These are phyloP conservation scores for Calvatia gigantea DNA, from an alignment of 768 basidiomycete species.

Conservation along the genomic window DNA sequence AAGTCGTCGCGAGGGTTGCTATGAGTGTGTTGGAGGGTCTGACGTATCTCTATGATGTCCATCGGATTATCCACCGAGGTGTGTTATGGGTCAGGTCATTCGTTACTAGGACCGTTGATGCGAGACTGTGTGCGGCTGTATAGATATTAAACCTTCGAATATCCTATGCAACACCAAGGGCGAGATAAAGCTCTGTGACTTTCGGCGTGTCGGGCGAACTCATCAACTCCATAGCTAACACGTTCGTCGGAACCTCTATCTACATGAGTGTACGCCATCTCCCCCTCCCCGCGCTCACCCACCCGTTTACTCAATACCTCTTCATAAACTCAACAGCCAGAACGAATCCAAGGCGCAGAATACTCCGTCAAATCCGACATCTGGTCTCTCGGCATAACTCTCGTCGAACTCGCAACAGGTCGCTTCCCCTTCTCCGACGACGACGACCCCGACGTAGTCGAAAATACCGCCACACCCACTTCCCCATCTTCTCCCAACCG, in stretches of 20 bases:
- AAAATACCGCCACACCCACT: neutral
- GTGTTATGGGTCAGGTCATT: conserved; percentile 19
- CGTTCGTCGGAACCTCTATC: conserved; percentile 97
- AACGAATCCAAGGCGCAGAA: conserved; percentile 97
- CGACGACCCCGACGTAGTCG: conserved; percentile 16
- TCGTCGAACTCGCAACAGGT: conserved; percentile 96
- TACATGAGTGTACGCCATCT: conserved; percentile 92
- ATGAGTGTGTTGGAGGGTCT: conserved; percentile 91
- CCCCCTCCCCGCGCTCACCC: neutral
- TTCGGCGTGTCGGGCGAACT: conserved; percentile 99
- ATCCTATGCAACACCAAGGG: conserved; percentile 93
- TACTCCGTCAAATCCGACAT: conserved; percentile 99
- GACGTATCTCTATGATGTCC: conserved; percentile 95
- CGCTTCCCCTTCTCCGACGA: conserved; percentile 96
- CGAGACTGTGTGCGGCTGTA: neutral
- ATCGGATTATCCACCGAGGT: conserved; percentile 99
- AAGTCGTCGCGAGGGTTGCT: conserved; percentile 91
- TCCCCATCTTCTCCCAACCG: neutral
- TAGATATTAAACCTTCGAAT: conserved; percentile 99
- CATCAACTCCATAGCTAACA: conserved; percentile 98
- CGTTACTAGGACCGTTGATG: neutral
- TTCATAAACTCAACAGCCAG: conserved; percentile 58
- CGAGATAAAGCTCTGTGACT: conserved; percentile 97
- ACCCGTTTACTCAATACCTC: neutral
- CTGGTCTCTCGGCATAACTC: conserved; percentile 95